Evolutionary conservation across 495 filamentous ascomycete genomes (phyloP).

Genomic region (Hamigera avellanea): DNA sequence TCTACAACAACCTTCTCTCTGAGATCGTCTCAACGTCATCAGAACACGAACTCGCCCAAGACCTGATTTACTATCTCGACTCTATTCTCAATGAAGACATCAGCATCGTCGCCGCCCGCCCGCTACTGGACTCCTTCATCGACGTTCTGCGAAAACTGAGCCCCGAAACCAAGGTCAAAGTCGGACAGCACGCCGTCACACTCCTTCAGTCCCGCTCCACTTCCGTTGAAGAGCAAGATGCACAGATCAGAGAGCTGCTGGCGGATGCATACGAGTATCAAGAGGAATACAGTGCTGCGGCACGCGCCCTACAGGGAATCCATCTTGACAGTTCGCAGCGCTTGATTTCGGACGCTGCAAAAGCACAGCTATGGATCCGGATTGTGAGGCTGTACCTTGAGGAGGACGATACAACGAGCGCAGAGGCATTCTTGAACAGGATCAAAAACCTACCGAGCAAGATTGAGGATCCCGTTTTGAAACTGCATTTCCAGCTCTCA

Average conservation of each 20-base stretch:
- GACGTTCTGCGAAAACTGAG: constrained; percentile 41
- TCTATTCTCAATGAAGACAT: constrained; percentile 55
- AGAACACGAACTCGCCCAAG: constrained; percentile 42
- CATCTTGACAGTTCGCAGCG: constrained; percentile 81
- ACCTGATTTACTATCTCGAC: constrained; percentile 59
- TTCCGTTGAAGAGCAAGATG: constrained; percentile 78
- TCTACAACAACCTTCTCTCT: constrained; percentile 56
- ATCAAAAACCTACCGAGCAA: constrained; percentile 83
- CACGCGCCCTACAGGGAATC: constrained; percentile 68
- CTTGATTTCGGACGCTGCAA: constrained; percentile 64
- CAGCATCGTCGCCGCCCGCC: constrained; percentile 64
- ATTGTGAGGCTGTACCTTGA: constrained; percentile 93
- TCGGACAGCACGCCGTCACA: constrained; percentile 56
- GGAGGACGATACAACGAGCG: constrained; percentile 78
- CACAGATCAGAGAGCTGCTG: constrained; percentile 64
- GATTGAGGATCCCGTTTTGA: constrained; percentile 56
- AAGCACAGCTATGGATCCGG: constrained; percentile 76
- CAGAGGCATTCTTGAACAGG: constrained; percentile 80
- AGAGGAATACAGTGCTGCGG: constrained; percentile 71
- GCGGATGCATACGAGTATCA: constrained; percentile 72
- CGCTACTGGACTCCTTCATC: constrained; percentile 59
- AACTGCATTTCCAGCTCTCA: constrained; percentile 77
- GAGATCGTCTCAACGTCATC: constrained; percentile 46
- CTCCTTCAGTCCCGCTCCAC: constrained; percentile 53
- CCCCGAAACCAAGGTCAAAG: constrained; percentile 53